phyloP scores from a whole-genome alignment of 177 flowering plant species.

The Vitis hybrid region DNA sequence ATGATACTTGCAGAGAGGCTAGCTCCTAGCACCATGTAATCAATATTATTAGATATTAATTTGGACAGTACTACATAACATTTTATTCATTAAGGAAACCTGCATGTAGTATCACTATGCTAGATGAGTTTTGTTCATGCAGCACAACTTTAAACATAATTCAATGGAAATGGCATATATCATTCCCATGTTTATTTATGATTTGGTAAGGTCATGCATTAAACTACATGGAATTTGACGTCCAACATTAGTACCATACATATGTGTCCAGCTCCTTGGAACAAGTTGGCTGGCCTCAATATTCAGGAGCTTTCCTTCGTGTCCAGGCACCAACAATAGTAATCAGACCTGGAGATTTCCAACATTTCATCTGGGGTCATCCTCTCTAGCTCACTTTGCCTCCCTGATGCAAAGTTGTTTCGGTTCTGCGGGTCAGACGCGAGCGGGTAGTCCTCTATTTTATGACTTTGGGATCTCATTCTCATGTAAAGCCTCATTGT shows the following conservation, averaged over 20 bases:
- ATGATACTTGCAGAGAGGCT: too few relatives aligned
- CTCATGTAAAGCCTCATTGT: slow-evolving; percentile 85
- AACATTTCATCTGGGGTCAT: slow-evolving; percentile 74
- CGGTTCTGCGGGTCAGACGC: slow-evolving; percentile 63
- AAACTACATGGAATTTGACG: neutral
- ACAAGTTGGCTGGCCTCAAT: neutral
- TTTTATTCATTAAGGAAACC: too few relatives aligned
- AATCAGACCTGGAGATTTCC: slow-evolving; percentile 79
- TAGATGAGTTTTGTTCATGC: too few relatives aligned
- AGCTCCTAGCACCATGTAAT: too few relatives aligned
- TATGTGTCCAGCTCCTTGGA: neutral
- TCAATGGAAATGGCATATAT: neutral
- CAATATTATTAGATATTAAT: too few relatives aligned
- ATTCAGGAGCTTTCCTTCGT: slow-evolving; percentile 17
- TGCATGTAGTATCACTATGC: too few relatives aligned
- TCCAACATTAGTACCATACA: neutral
- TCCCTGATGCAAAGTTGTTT: slow-evolving; percentile 48
- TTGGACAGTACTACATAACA: too few relatives aligned
- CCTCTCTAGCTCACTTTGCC: slow-evolving; percentile 75
- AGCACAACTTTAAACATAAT: neutral
- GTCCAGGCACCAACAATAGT: slow-evolving; percentile 93
- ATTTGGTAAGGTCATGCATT: neutral
- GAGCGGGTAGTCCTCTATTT: slow-evolving; percentile 44
- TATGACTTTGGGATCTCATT: slow-evolving; percentile 68
- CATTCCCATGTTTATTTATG: neutral